Conservation (phyloP, 805 yeast species). For the Naumovozyma baii region DNA sequence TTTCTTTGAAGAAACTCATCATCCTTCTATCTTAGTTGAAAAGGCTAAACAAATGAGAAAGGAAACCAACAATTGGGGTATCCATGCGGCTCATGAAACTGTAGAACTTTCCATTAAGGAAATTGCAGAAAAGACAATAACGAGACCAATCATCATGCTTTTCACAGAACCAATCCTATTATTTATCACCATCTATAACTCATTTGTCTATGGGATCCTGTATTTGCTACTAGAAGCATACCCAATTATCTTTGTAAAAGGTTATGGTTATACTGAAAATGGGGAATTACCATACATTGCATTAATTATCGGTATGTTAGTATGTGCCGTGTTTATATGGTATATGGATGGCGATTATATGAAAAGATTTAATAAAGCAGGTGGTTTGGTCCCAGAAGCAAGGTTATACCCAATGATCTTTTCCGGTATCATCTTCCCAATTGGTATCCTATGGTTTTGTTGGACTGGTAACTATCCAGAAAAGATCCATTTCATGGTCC, state of each 20-base stretch:
- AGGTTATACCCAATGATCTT: conserved; percentile 67
- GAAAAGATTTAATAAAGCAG: conserved; percentile 38
- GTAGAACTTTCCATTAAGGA: conserved; percentile 48
- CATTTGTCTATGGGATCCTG: conserved; percentile 73
- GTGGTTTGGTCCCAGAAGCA: conserved; percentile 64
- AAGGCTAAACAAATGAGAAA: conserved; percentile 57
- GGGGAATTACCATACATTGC: conserved; percentile 74
- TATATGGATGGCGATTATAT: conserved; percentile 45
- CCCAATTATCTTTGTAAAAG: conserved; percentile 56
- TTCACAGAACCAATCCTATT: conserved; percentile 62
- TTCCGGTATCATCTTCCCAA: conserved; percentile 61
- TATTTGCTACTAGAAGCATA: conserved; percentile 66
- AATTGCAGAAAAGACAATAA: conserved; percentile 49
- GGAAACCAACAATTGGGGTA: conserved; percentile 74
- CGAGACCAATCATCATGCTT: conserved; percentile 63
- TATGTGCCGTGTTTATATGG: conserved; percentile 48
- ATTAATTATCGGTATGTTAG: conserved; percentile 55
- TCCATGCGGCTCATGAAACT: conserved; percentile 69
- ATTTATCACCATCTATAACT: conserved; percentile 58
- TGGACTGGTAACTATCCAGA: conserved; percentile 78
- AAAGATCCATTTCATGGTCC: conserved; percentile 70
- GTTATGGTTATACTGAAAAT: conserved; percentile 44
- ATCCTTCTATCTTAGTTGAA: conserved; percentile 50
- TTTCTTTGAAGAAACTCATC: conserved; percentile 58
- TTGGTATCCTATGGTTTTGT: conserved; percentile 75